A percentile compares a stretch with the other conserved stretches of the same genome.
phyloP scores from a whole-genome alignment of 139 green algal species.

The Coelastrella sp. region DNA sequence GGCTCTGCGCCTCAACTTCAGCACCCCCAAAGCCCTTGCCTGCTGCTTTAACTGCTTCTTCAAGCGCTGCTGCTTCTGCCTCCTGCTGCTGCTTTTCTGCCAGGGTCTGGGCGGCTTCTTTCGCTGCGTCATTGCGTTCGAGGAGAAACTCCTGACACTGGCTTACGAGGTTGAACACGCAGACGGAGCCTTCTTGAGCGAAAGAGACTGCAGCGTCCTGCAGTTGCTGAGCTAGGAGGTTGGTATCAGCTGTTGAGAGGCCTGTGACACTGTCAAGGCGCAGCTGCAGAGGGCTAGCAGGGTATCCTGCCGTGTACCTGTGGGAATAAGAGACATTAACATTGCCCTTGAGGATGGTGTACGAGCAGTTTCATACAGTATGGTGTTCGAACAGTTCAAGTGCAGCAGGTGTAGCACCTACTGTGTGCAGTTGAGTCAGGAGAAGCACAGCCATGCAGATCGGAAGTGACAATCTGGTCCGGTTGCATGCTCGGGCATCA shows the following conservation, averaged over 20 bases:
- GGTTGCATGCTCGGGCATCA: too few species aligned
- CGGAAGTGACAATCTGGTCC: too few species aligned
- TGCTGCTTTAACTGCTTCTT: slow-evolving; percentile 10
- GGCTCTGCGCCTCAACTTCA: slow-evolving; percentile 36
- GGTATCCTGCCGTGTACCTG: slow-evolving; percentile 51
- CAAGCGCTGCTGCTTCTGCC: not conserved
- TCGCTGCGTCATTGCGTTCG: slow-evolving; percentile 60
- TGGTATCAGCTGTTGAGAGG: slow-evolving; percentile 4
- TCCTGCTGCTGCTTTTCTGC: slow-evolving; percentile 35
- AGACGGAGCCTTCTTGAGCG: slow-evolving; percentile 51
- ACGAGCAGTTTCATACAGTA: not conserved
- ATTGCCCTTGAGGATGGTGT: not conserved
- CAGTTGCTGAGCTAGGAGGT: slow-evolving; percentile 7
- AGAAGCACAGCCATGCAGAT: too few species aligned
- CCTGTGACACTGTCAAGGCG: slow-evolving; percentile 5
- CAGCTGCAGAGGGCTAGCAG: slow-evolving; percentile 13
- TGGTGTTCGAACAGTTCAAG: too few species aligned
- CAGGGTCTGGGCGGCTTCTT: not conserved
- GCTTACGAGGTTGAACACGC: slow-evolving; percentile 77
- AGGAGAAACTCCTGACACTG: slow-evolving; percentile 63
- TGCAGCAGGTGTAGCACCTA: too few species aligned
- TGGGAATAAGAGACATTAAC: not conserved
- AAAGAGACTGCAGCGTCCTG: not conserved
- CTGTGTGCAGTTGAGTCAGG: too few species aligned
- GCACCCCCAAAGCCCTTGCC: not conserved